Evolutionary conservation across 768 basidiomycete genomes (phyloP).

Genomic region (Trametes elegans): DNA sequence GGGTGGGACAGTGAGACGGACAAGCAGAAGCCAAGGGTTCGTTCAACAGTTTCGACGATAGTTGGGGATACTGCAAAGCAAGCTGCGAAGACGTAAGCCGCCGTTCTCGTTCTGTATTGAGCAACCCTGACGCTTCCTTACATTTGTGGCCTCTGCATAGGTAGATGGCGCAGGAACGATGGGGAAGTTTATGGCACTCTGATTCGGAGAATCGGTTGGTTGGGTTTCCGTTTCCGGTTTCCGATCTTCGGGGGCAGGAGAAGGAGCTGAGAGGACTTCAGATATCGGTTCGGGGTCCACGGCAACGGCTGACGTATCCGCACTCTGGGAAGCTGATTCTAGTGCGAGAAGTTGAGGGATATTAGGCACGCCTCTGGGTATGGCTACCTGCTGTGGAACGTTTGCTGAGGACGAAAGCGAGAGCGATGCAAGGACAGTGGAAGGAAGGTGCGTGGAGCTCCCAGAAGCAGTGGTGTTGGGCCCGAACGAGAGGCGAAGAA

Average conservation of each 20-base stretch:
- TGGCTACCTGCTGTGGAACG: background rate
- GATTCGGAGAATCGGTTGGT: too few relatives aligned
- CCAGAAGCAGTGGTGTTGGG: background rate
- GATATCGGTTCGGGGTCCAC: too few relatives aligned
- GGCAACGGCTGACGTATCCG: too few relatives aligned
- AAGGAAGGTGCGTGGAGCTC: background rate
- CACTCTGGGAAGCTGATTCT: too few relatives aligned
- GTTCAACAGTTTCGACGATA: conserved; percentile 18
- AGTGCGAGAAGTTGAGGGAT: too few relatives aligned
- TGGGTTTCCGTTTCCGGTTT: too few relatives aligned
- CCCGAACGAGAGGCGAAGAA: background rate
- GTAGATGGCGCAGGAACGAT: conserved; percentile 20
- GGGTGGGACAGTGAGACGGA: background rate
- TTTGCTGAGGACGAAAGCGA: background rate
- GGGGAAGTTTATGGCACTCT: background rate
- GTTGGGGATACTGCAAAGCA: conserved; percentile 17
- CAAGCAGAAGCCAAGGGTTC: conserved; percentile 4
- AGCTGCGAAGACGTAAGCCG: conserved; percentile 12
- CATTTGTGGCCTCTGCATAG: conserved; percentile 27
- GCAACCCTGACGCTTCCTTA: too few relatives aligned
- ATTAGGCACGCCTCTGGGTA: too few relatives aligned
- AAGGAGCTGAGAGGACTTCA: too few relatives aligned
- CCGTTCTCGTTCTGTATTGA: too few relatives aligned
- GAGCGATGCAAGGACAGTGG: background rate
- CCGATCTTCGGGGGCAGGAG: too few relatives aligned